Percentiles rank a stretch among this genome's conserved stretches.
Evolutionary conservation across 2,329 filamentous ascomycete genomes (phyloP).

Genomic region (Colletotrichum plurivorum): DNA sequence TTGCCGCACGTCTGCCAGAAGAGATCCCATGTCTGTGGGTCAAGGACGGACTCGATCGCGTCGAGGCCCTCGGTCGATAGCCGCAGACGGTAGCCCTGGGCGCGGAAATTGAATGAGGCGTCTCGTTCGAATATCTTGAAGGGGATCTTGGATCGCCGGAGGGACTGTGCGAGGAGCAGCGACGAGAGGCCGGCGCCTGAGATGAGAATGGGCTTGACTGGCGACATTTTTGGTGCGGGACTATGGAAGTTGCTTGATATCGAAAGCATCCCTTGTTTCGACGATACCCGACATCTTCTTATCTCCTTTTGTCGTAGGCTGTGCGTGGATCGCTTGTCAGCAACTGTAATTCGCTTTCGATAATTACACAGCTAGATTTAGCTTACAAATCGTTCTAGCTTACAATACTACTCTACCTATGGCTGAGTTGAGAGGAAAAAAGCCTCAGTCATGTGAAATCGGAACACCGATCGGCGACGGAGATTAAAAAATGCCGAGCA

Average conservation of each 20-base stretch:
- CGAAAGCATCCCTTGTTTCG: no score
- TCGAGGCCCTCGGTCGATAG: not conserved
- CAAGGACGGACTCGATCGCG: conserved; percentile 5
- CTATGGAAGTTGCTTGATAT: not conserved
- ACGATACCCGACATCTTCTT: not conserved
- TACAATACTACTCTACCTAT: no score
- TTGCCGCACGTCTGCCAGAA: conserved; percentile 1
- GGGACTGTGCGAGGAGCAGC: conserved; percentile 51
- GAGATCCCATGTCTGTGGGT: not conserved
- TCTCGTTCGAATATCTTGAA: conserved; percentile 68
- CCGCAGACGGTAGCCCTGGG: not conserved
- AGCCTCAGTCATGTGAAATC: no score
- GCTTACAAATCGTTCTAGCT: no score
- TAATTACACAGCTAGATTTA: no score
- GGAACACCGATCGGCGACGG: no score
- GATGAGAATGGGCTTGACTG: conserved; percentile 43
- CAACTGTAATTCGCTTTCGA: no score
- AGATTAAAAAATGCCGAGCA: no score
- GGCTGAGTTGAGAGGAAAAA: no score
- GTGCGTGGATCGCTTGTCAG: no score
- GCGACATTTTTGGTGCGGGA: not conserved
- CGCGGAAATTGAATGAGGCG: conserved; percentile 11
- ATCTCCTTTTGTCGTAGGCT: no score
- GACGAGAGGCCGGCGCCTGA: conserved; percentile 54
- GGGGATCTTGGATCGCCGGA: conserved; percentile 49